phyloP scores from a whole-genome alignment of 2,329 filamentous ascomycete genomes.

The Onygenales sp. region DNA sequence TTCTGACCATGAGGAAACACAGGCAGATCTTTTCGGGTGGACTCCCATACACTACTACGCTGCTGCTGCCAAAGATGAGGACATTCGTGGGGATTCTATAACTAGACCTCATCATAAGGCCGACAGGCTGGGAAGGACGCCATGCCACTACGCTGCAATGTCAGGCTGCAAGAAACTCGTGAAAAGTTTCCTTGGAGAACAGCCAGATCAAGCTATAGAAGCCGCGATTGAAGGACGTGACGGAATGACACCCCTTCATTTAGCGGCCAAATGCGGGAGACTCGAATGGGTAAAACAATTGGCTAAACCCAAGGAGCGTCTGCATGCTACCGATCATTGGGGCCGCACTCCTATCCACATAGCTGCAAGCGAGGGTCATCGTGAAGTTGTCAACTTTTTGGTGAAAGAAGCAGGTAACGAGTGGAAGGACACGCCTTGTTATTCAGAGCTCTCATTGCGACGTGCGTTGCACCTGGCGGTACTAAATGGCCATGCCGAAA shows the following conservation, averaged over 20 bases:
- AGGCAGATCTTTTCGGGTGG: not conserved
- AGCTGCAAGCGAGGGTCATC: not conserved
- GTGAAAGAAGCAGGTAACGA: not conserved
- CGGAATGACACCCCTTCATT: not conserved
- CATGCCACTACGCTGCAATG: not conserved
- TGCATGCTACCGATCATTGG: not conserved
- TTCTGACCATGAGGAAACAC: not conserved
- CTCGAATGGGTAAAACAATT: not conserved
- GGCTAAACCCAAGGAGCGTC: not conserved
- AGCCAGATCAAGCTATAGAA: not conserved
- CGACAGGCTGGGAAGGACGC: not conserved
- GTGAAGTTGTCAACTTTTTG: not conserved
- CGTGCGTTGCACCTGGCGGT: not conserved
- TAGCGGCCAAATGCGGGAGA: not conserved
- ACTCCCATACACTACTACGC: not conserved
- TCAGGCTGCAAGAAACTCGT: not conserved
- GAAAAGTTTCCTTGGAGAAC: not conserved
- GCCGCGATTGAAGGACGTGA: not conserved
- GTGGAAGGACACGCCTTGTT: not conserved
- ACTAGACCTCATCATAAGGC: not conserved
- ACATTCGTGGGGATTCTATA: not conserved
- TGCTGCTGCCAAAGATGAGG: not conserved
- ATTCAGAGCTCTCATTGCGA: not conserved
- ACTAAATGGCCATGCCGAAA: not conserved
- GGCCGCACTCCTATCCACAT: not conserved